phyloP scores from a whole-genome alignment of 129 eudicot genomes.

The Artemisia annua region DNA sequence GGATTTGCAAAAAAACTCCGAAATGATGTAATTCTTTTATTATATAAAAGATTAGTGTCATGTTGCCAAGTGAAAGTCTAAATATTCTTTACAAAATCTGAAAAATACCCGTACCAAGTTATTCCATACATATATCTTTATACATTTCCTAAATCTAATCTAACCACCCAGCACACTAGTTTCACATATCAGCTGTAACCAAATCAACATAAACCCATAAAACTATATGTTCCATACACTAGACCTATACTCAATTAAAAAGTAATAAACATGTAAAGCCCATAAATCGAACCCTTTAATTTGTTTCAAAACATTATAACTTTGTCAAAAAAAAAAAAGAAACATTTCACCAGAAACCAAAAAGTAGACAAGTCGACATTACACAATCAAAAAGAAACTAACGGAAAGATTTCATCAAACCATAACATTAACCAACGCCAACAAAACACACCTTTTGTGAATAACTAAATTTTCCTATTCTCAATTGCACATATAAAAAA shows the following conservation, averaged over 20 bases:
- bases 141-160: conserved; percentile 5
- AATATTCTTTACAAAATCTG: neutral
- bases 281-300: neutral
- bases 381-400: neutral
- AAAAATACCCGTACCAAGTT: neutral
- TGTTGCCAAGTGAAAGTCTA: too few relatives aligned
- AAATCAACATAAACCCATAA: conserved; percentile 3
- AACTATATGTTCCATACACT: neutral
- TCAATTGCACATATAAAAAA: neutral
- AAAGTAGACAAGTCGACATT: neutral
- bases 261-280: neutral
- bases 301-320: neutral
- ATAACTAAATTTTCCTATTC: too few relatives aligned
- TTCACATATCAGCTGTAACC: conserved; percentile 2
- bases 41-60: too few relatives aligned
- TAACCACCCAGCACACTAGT: neutral
- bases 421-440: too few relatives aligned
- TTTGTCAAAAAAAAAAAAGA: neutral
- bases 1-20: too few relatives aligned
- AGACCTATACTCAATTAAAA: neutral
- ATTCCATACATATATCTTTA: conserved; percentile 3
- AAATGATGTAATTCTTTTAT: too few relatives aligned
- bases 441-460: too few relatives aligned
- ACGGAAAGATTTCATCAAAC: too few relatives aligned
- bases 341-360: neutral